A percentile compares a stretch with the other conserved stretches of the same genome.
Evolutionary conservation across 108 stramenopile species (phyloP).

Genomic region (Nannochloropsis oceanica): DNA sequence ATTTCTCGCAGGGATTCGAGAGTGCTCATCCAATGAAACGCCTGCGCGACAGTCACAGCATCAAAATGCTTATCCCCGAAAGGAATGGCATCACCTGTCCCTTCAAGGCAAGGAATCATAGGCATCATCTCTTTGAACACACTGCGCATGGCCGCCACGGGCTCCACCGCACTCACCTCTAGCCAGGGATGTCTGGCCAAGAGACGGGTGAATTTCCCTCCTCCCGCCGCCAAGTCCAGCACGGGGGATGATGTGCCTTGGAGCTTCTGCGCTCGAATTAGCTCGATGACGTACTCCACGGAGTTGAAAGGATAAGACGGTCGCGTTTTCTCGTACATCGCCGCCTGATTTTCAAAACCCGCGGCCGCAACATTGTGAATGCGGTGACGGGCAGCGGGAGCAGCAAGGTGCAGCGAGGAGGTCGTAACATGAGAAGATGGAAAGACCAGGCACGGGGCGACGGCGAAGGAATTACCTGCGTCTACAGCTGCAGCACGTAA

Average conservation of each 20-base stretch:
- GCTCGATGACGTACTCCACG: background rate
- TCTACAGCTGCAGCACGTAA: no score
- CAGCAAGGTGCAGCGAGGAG: no score
- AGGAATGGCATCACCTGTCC: background rate
- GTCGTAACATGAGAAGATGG: no score
- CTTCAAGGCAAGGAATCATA: background rate
- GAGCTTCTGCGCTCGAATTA: background rate
- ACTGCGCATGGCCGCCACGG: background rate
- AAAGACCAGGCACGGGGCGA: no score
- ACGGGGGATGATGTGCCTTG: background rate
- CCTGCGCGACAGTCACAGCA: background rate
- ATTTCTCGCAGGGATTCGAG: background rate
- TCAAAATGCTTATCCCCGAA: background rate
- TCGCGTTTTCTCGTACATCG: background rate
- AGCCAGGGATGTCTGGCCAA: background rate
- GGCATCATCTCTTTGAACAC: background rate
- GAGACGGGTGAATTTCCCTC: background rate
- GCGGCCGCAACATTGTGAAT: background rate
- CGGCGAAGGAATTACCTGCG: no score
- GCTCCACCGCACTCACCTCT: background rate
- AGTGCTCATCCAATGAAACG: background rate
- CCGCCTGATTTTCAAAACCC: background rate
- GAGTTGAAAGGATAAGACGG: background rate
- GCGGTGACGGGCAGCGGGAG: no score
- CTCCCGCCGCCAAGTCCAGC: background rate